Base-by-base conservation (phyloP, 495 filamentous ascomycete genomes). In the Hypoxylon cercidicola region DNA sequence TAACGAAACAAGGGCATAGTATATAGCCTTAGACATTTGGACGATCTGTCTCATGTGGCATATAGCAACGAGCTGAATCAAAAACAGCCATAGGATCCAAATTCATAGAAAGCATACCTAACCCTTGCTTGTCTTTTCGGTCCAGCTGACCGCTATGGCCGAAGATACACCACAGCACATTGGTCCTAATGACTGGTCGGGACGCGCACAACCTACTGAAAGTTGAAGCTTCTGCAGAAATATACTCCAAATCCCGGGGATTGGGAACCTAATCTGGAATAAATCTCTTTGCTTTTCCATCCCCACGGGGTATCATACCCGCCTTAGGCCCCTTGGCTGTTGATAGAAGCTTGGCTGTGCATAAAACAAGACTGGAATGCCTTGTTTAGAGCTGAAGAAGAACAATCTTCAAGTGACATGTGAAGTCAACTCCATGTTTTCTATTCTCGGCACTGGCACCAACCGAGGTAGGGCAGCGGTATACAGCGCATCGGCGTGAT, bases 1-100 rank as follows among this genome's bases (percentile, higher is more conserved):
- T 55, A 57, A 66, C 68, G 58, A 66, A 43, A 48, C 48, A 45
- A 70, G 19, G 35, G 34, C 20, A 25, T 47, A 54, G 59, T 63
- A 64, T 69, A 74, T 72, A n/a, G n/a, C n/a, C n/a, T n/a, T n/a
- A n/a, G n/a, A n/a, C n/a, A n/a, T n/a, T n/a, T n/a, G n/a, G n/a
- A n/a, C n/a, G n/a, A n/a, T n/a, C n/a, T n/a, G n/a, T n/a, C n/a
- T n/a, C n/a, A n/a, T n/a, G n/a, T 48, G 15, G 11, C n/a, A 34
- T 37, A 19, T 15, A 43, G 46, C 15, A 40, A 44, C 30, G 30
- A 45, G 39, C 32, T 50, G 20, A 39, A 55, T 13, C 11, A 16
- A 16, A 44, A 35, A 60, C 57, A 47, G 47, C 6, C 3, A 35
- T 21, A 35, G 35, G 40, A 15, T 8, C 16, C 35, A 32, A 54